Evolutionary conservation across 371 early-diverging fungal genomes (phyloP), one percentile per base, ranked within the genome.

Genomic region (Mucor circinelloides): DNA sequence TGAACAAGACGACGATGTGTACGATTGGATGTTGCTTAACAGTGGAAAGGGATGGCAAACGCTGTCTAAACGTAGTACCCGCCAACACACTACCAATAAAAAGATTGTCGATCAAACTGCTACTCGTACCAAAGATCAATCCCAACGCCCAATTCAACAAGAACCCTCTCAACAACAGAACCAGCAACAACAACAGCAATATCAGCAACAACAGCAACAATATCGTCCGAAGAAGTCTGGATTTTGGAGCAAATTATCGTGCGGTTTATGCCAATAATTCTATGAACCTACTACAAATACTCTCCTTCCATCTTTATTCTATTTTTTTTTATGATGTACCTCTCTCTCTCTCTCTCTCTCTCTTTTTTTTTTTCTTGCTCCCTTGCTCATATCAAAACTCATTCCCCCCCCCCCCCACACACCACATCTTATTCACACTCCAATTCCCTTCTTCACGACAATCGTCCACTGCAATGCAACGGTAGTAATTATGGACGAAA

Each of bases 1-100:
- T 52, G 91, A 91, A 64, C 76, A 71, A 52, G 95, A 97, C 71
- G 96, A 96, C 73, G 93, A 90, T 19, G 81, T 94, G 19, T 95
- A 89, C 71, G 97, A 97, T 77, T 97, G 97, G 97, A 93, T 94
- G 91, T 28, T 69, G 13, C 38, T 69, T 17, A 73, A 73, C 60
- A 77, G 70, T 56, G 84, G 84, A 46, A 84, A 80, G 60, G 84
- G 86, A 2, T 84, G 82, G 82, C 80, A 83, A 44, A 57, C 62
- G n/a, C 8, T 68, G 38, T 65, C 70, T 3, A 70, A 70, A 36
- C 42, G 66, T 27, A 44, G 21, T 15, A 55, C 19, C n/a, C 70
- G 66, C 12, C 65, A 70, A 15, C 60, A 70, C 21, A 61, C 70
- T 7, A 69, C 64, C 13, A 64, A 54, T 17, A 70, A 70, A 32